Evolutionary conservation across 2,329 filamentous ascomycete species (phyloP).

Genomic region (Endoconidiophora laricicola): DNA sequence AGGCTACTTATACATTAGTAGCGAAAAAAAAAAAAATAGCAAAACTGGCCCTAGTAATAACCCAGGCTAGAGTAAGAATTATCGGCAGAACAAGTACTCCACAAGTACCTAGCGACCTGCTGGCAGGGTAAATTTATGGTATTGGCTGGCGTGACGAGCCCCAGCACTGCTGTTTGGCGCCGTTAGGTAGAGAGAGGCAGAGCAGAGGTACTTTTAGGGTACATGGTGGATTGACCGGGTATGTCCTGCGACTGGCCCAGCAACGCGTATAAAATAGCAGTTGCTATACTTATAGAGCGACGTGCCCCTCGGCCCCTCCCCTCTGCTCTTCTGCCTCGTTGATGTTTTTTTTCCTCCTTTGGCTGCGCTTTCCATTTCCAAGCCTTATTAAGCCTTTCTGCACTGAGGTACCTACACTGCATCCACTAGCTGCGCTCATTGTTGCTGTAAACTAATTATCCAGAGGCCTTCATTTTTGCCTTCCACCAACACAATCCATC

Average conservation of each 20-base stretch:
- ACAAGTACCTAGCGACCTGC: slow-evolving; percentile 11
- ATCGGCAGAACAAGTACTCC: slow-evolving; percentile 11
- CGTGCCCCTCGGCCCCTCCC: slow-evolving; percentile 24
- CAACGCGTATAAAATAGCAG: slow-evolving; percentile 30
- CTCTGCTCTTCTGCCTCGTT: slow-evolving; percentile 12
- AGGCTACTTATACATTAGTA: not conserved
- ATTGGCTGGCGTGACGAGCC: not conserved
- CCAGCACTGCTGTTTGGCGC: not conserved
- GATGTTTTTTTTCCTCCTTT: slow-evolving; percentile 11
- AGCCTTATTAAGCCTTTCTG: not conserved
- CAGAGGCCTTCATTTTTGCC: slow-evolving; percentile 3
- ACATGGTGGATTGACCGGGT: slow-evolving; percentile 5
- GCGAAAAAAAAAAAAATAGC: not conserved
- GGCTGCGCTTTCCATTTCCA: slow-evolving; percentile 1
- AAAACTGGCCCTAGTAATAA: slow-evolving; percentile 1
- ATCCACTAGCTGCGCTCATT: not conserved
- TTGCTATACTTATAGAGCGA: slow-evolving; percentile 27
- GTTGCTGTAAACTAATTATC: not conserved
- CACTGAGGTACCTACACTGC: slow-evolving; percentile 4
- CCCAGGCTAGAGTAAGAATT: not conserved
- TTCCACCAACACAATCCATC: not conserved
- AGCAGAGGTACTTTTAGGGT: slow-evolving; percentile 9
- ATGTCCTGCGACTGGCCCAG: slow-evolving; percentile 1
- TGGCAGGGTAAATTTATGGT: not conserved
- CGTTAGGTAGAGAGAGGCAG: not conserved